Conservation (phyloP, 306 rosid genomes). For the Mimosa pudica region DNA sequence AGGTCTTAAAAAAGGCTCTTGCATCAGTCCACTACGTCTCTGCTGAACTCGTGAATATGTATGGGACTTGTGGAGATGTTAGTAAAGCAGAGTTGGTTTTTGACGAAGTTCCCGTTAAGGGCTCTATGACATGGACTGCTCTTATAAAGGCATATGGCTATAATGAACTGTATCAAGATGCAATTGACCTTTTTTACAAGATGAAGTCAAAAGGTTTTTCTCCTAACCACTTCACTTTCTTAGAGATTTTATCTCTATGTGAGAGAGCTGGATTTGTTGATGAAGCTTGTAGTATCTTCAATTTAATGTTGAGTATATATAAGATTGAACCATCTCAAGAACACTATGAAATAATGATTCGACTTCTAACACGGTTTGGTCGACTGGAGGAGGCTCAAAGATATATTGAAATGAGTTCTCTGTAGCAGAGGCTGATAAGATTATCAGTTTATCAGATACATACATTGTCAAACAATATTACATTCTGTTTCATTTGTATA, state of each 20-base stretch:
- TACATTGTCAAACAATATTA: conserved; percentile 27
- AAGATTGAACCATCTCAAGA: conserved; percentile 56
- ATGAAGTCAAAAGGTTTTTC: conserved; percentile 52
- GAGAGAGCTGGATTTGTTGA: conserved; percentile 69
- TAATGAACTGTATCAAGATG: conserved; percentile 54
- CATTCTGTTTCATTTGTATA: conserved; percentile 17
- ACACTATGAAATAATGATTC: conserved; percentile 51
- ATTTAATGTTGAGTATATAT: conserved; percentile 53
- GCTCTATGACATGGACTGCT: conserved; percentile 85
- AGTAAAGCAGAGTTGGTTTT: conserved; percentile 55
- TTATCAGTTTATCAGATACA: conserved; percentile 22
- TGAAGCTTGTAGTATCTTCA: conserved; percentile 61
- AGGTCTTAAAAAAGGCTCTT: conserved; percentile 59
- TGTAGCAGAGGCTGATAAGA: conserved; percentile 10
- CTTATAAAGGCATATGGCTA: conserved; percentile 64
- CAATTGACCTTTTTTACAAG: conserved; percentile 54
- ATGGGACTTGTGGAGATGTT: conserved; percentile 61
- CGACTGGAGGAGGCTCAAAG: conserved; percentile 59
- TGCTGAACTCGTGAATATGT: conserved; percentile 64
- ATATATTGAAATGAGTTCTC: conserved; percentile 49
- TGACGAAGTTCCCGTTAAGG: conserved; percentile 58
- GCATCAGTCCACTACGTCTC: conserved; percentile 59
- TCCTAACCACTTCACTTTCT: conserved; percentile 71
- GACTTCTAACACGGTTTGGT: conserved; percentile 65
- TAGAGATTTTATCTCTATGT: conserved; percentile 60